Evolutionary conservation across 2,329 filamentous ascomycete genomes (phyloP), one percentile per base, ranked within the genome.

Genomic region (Exophiala viscosa): DNA sequence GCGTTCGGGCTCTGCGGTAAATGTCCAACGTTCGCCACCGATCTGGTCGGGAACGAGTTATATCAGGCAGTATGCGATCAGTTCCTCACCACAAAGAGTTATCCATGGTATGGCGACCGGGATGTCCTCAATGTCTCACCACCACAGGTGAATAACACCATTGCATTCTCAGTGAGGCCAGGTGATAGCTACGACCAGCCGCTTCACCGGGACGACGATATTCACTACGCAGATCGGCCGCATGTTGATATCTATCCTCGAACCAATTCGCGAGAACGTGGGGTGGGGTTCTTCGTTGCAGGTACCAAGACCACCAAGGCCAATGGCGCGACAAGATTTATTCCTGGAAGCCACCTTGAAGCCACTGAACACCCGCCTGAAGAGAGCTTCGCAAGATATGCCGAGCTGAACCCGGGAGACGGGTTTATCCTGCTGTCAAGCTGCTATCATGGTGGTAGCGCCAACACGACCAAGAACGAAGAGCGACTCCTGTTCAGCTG

Each of bases 381-480:
- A 10, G 48, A 53, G 34, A 18, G 40, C 7, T 9, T 15, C 33
- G 40, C 35, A 32, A 15, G 14, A 23, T 49, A 56, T 20, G 53
- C 53, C n/a, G 50, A 52, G 35, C 39, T 50, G 15, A 52, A 62
- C 9, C 62, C 62, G 8, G 69, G 69, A 0, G 67, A 71, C 55
- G 68, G 58, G 0, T 70, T 71, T 51, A 65, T 71, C 6, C 68
- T 70, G 65, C 59, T 71, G 3, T 61, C 63, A 3, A 64, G 62
- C 7, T 60, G 58, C n/a, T 70, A 66, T 46, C 68, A 72, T 35
- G 70, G 68, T 1, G 69, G 65, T 11, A 60, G 65, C 1, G 55
- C 57, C 23, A 49, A 54, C 34, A 54, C 33, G 17, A 66, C 48
- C 65, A 71, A 38, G 69, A 66, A 4, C 67, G 66, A 23, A 59